Conservation (phyloP, 371 early-diverging fungal species). For the Sporodiniella umbellata region DNA sequence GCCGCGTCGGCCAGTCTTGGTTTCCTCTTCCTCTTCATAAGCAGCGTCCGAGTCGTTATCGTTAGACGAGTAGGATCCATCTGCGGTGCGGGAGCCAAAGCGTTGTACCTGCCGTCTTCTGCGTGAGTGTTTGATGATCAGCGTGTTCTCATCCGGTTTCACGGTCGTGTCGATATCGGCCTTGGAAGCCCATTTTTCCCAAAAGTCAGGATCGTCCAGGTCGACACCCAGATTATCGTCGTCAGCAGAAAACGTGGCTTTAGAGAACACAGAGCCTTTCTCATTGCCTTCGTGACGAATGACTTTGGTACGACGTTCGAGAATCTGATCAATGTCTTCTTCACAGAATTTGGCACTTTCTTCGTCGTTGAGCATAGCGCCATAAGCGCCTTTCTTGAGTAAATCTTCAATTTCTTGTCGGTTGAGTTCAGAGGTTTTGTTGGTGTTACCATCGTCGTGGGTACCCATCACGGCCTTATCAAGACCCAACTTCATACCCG, state of each 20-base stretch:
- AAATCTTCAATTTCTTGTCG: conserved; percentile 89
- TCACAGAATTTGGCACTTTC: conserved; percentile 84
- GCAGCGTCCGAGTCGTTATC: conserved; percentile 38
- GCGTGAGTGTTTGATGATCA: conserved; percentile 70
- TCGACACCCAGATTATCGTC: conserved; percentile 51
- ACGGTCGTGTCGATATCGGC: conserved; percentile 67
- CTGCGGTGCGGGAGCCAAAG: conserved; percentile 31
- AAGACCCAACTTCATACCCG: conserved; percentile 90
- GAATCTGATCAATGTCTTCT: conserved; percentile 96
- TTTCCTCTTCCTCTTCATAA: conserved; percentile 31
- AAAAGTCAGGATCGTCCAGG: conserved; percentile 93
- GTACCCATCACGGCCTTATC: conserved; percentile 80
- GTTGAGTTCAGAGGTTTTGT: conserved; percentile 34
- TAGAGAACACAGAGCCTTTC: conserved; percentile 86
- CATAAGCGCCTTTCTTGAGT: conserved; percentile 90
- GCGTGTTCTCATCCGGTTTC: conserved; percentile 41
- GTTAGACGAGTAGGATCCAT: conserved; percentile 20
- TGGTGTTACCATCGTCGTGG: conserved; percentile 4
- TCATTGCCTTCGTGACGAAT: conserved; percentile 80
- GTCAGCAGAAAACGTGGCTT: conserved; percentile 80
- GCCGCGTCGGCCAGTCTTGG: not conserved
- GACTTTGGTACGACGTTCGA: conserved; percentile 87
- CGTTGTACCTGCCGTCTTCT: conserved; percentile 57
- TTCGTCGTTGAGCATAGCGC: conserved; percentile 86
- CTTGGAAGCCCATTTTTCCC: conserved; percentile 90